These are phyloP conservation scores for Apostasia ramifera DNA, from an alignment of 106 monocot species.

Conservation along the genomic window DNA sequence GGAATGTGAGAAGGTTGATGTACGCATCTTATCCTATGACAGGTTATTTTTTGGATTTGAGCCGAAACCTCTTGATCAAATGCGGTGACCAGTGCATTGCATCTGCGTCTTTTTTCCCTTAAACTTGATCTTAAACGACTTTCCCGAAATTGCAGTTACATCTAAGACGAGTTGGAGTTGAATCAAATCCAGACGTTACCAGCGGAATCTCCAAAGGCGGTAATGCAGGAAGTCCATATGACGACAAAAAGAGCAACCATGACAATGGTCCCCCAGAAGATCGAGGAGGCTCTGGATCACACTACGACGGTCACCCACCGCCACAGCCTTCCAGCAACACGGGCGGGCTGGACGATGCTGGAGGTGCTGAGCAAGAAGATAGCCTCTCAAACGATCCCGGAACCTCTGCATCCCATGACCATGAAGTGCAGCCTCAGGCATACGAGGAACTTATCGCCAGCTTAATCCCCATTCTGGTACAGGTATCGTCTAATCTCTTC, in stretches of 20 bases:
- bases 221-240: conserved; percentile 29
- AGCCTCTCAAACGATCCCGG: conserved; percentile 18
- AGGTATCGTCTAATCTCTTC: not conserved
- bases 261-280: conserved; percentile 22
- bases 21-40: no score
- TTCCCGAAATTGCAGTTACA: conserved; percentile 49
- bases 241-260: conserved; percentile 17
- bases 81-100: no score
- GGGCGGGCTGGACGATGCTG: conserved; percentile 27
- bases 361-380: conserved; percentile 20
- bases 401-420: conserved; percentile 4
- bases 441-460: conserved; percentile 9
- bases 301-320: conserved; percentile 4
- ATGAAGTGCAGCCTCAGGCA: not conserved
- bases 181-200: conserved; percentile 35
- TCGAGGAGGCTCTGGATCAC: conserved; percentile 12
- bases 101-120: no score
- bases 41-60: no score
- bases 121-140: not conserved
- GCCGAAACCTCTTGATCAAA: no score
- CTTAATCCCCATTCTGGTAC: not conserved
- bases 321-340: conserved; percentile 10
- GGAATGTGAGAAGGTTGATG: no score
- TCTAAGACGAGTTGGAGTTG: conserved; percentile 86
- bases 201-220: conserved; percentile 26